Evolutionary conservation across 225 moss, liverwort and hornwort species (phyloP).

Genomic region (Bryum argenteum): DNA sequence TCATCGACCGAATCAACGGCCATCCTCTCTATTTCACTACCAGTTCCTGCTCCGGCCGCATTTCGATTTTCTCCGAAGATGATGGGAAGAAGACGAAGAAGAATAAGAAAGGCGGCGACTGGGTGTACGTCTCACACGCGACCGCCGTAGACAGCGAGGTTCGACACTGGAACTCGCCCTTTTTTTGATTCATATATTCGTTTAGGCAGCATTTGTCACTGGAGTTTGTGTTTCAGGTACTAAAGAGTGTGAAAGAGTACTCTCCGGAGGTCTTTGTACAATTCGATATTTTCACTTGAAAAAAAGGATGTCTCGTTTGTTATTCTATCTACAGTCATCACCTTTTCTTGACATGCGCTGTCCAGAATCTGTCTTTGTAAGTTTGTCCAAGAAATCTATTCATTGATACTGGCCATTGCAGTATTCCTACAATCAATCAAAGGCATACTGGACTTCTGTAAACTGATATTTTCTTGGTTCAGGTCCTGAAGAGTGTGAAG

Average conservation of each 20-base stretch:
- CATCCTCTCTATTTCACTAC: constrained; percentile 80
- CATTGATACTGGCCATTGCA: too few species aligned
- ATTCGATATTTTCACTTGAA: neutral
- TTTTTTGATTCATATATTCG: neutral
- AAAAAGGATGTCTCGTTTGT: neutral
- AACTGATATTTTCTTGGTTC: neutral
- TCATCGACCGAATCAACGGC: constrained; percentile 65
- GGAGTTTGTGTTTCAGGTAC: too few species aligned
- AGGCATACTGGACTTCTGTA: too few species aligned
- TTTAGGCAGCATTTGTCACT: neutral
- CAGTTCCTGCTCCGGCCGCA: constrained; percentile 96
- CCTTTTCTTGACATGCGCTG: too few species aligned
- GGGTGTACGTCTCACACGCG: constrained; percentile 88
- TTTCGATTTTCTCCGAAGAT: constrained; percentile 75
- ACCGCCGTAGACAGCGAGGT: constrained; percentile 53
- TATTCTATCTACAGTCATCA: too few species aligned
- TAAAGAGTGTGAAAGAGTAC: too few species aligned
- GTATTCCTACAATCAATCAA: too few species aligned
- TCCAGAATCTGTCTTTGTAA: too few species aligned
- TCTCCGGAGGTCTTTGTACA: neutral
- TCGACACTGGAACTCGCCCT: neutral
- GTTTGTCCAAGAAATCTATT: too few species aligned
- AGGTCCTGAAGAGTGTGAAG: constrained; percentile 50
- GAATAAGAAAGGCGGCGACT: constrained; percentile 83
- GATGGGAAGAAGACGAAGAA: constrained; percentile 34